Base-by-base conservation (phyloP, 73 alveolate genomes). In the Stentor coeruleus region DNA sequence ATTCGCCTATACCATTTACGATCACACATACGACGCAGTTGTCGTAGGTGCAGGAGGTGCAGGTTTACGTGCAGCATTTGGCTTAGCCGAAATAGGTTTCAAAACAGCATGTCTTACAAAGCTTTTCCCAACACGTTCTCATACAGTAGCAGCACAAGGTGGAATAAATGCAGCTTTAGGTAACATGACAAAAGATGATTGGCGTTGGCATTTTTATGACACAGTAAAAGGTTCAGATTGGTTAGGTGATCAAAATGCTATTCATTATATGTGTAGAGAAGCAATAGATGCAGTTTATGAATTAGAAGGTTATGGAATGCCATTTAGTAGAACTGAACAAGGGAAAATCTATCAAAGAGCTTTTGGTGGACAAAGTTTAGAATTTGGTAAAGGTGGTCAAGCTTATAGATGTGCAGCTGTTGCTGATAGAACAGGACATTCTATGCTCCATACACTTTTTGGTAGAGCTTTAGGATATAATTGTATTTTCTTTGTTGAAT, bases 161-260 rank as follows among this genome's bases (percentile, higher is more conserved):
- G 99, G 99, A 55, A 91, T 96, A 83, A 96, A 96, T 81, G 98
- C 98, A 30, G 99, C 98, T 15, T 85, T 96, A 58, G 98, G 98
- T 60, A 96, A 95, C 84, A 95, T 95, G 99, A 89, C 92, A 26
- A 97, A 95, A 75, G 99, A 95, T 66, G 98, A 95, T 80, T 96
- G 99, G 98, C 90, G 97, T 59, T 96, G 99, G 98, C 99, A 96
- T 85, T 95, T 95, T 77, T 94, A 96, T 59, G 99, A 96, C 82
- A 96, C 99, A 1, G 98, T 96, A 35, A 89, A 86, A 81, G 92
- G 95, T 40, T 49, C 90, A 3, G 92, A 89, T 82, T 89, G 94
- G 92, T 88, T 96, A 55, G 99, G 99, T 28, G 99, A 96, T 76
- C 92, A 96, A 82, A 97, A 96, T 82, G 98, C 99, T 77, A 94